phyloP scores from a whole-genome alignment of 108 stramenopile species.

The Nannochloropsis gaditana region DNA sequence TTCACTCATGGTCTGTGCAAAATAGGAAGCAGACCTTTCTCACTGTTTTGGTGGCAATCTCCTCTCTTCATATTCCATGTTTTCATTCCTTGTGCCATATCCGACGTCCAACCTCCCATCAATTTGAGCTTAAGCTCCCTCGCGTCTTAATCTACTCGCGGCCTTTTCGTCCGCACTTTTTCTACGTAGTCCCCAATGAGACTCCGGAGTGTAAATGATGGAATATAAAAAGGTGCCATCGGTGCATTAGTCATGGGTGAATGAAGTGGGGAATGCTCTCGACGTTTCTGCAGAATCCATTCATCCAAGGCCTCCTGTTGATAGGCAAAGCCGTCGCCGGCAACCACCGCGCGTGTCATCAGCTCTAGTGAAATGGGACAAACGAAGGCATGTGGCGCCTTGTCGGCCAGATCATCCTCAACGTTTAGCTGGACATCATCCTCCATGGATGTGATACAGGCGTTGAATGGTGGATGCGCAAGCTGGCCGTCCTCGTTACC shows the following conservation, averaged over 20 bases:
- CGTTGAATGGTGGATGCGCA: no score
- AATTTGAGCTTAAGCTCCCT: neutral
- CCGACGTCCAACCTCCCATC: neutral
- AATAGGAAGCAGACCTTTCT: no score
- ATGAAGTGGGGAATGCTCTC: neutral
- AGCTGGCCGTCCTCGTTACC: no score
- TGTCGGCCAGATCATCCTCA: neutral
- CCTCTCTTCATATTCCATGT: neutral
- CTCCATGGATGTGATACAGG: no score
- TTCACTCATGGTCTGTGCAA: no score
- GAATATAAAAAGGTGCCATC: constrained; percentile 7
- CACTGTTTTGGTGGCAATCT: neutral
- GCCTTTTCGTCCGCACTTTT: neutral
- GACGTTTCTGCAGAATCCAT: neutral
- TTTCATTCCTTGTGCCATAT: neutral
- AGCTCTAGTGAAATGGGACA: neutral
- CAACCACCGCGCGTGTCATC: neutral
- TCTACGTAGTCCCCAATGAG: neutral
- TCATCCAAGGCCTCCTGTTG: neutral
- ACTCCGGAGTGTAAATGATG: constrained; percentile 9
- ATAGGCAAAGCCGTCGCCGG: neutral
- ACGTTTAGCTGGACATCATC: neutral
- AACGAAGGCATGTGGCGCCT: neutral
- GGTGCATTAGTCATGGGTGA: constrained; percentile 13
- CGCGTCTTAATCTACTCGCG: neutral